Evolutionary conservation across 148 eudicot genomes (phyloP).

Genomic region (Silene latifolia): DNA sequence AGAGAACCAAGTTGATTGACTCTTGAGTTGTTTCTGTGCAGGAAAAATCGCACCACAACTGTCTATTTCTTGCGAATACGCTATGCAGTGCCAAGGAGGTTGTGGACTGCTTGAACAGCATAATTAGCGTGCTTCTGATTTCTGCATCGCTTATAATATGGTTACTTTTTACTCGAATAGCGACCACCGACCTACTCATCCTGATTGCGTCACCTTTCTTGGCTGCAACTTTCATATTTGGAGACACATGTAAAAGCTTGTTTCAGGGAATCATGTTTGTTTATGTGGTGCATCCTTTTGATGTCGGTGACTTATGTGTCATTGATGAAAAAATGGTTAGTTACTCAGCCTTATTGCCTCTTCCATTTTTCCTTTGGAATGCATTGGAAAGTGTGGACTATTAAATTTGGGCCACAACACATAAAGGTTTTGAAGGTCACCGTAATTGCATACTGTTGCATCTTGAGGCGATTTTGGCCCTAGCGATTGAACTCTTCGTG

Average conservation of each 20-base stretch:
- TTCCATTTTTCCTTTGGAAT: background rate
- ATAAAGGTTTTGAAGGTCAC: background rate
- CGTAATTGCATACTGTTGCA: background rate
- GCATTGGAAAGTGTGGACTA: background rate
- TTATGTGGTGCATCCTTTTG: constrained; percentile 47
- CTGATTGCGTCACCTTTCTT: constrained; percentile 44
- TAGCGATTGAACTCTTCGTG: background rate
- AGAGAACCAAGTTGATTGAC: background rate
- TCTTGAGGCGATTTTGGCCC: background rate
- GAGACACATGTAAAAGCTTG: constrained; percentile 38
- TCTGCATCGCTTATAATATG: constrained; percentile 32
- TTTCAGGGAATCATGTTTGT: constrained; percentile 51
- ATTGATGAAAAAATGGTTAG: constrained; percentile 30
- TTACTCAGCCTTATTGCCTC: background rate
- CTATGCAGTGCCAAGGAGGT: constrained; percentile 17
- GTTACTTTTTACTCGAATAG: constrained; percentile 42
- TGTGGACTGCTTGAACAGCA: constrained; percentile 42
- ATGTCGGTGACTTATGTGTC: constrained; percentile 52
- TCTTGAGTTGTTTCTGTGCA: background rate
- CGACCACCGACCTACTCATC: constrained; percentile 30
- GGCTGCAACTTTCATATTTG: constrained; percentile 34
- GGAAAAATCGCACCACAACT: background rate
- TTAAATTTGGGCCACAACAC: too few species aligned
- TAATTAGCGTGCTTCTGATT: constrained; percentile 32
- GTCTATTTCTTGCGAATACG: constrained; percentile 2